Base-by-base conservation (phyloP, 345 rosid species). In the Lenwebbia sp. region DNA sequence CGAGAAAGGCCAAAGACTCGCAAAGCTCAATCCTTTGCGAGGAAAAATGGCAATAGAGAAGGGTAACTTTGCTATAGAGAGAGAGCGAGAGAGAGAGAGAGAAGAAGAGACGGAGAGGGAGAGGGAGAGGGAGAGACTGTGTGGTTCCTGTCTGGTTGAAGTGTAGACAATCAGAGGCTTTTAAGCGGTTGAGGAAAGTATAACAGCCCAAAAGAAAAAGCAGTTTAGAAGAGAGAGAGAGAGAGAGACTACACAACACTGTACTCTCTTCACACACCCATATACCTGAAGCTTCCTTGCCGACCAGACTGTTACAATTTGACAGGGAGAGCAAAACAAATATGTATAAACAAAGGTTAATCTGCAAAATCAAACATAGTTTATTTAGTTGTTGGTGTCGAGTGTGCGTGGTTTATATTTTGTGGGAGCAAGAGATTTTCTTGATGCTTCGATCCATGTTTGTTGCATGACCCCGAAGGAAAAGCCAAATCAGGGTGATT, bases 231-330 rank as follows among this genome's bases (percentile, higher is more conserved):
- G 49, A 49, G 55, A 60, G 28, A 51, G 47, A 52, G 82, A 26
- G 53, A 82, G 86, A 87, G 83, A 57, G 86, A 65, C 78, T 19
- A 33, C 78, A 83, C 65, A 70, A 47, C 44, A 25, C n/a, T 22
- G 44, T 30, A 25, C 60, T 41, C 65, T 5, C 84, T 47, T 7
- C 82, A 85, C 86, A 83, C 52, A 84, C 52, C 37, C 74, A 82
- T 22, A 75, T 15, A 83, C 88, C 85, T 74, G 85, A 86, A 86
- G 83, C 83, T 86, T 78, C 54, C 85, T 57, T 85, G 87, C 90
- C 89, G 90, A 87, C 90, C 89, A 70, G 84, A 85, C 83, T 86
- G 87, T 85, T 86, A 60, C 47, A 5, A 65, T n/a, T 44, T 47
- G 23, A 78, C 58, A 30, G 75, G 75, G 83, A 87, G 54, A 82